Base-by-base conservation (phyloP, 441 rosid species). In the Pelargonium citronellum region DNA sequence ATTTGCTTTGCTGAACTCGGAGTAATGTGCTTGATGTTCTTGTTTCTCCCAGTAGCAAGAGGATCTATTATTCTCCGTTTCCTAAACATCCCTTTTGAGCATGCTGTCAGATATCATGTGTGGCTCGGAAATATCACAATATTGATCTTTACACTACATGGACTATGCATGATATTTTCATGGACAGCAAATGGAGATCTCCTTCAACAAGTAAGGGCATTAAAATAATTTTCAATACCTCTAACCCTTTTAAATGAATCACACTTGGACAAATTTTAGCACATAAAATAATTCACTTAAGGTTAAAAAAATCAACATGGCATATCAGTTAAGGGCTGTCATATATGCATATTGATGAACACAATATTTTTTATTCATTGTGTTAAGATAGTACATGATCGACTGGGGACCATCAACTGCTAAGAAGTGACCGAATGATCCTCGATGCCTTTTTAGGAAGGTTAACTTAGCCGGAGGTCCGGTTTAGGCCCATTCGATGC, bases 1-100 rank as follows among this genome's bases (percentile, higher is more conserved):
- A 88, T 87, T 63, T 91, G 92, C 64, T 79, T 87, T 0, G 96
- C 96, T 17, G 80, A 86, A 83, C 85, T 91, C 22, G 97, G 99
- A 68, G 70, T 87, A 78, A 74, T 84, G 73, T 89, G 91, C 83
- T 10, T 88, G 86, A 84, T 72, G 22, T 78, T 89, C 64, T 67
- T 89, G 75, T 89, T 89, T 77, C 86, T 89, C 43, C 94, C 90
- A 4, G 68, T 87, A 61, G 76, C 91, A 4, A 86, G 91, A 76
- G 91, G 94, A 64, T 89, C 94, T 3, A 66, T 85, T 75, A 85
- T 89, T 69, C 91, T 89, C 49, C 89, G 87, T 20, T 78, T 87
- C 43, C 49, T 85, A 2, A 89, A 85, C 57, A 80, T 89, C 79
- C 91, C 91, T 1, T 85, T 89, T 67, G 91, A 87, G 73, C 91